Percentiles rank a stretch among this genome's conserved stretches.
These are phyloP conservation scores for Fusarium avenaceum DNA, from an alignment of 2,329 filamentous ascomycete genomes.

Conservation along the genomic window DNA sequence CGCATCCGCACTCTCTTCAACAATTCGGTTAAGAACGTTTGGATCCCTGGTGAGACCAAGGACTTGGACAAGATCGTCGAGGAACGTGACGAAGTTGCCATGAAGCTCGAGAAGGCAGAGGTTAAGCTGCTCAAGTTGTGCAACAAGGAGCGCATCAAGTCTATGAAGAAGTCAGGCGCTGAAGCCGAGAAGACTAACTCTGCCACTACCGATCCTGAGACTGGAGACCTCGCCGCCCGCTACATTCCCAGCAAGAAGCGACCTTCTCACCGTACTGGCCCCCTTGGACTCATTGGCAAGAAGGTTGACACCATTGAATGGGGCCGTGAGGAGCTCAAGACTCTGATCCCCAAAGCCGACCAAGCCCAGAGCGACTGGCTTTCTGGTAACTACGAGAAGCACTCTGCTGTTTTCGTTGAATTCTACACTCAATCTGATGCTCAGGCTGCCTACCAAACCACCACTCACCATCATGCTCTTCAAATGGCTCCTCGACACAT, in stretches of 20 bases:
- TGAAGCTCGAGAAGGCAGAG: slow-evolving; percentile 86
- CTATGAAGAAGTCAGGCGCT: slow-evolving; percentile 52
- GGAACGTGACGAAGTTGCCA: slow-evolving; percentile 79
- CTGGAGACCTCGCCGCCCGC: slow-evolving; percentile 73
- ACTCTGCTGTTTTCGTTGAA: slow-evolving; percentile 90
- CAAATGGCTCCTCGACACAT: slow-evolving; percentile 90
- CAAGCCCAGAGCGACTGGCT: slow-evolving; percentile 73
- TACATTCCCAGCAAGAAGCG: slow-evolving; percentile 77
- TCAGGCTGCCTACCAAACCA: slow-evolving; percentile 84
- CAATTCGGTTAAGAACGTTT: slow-evolving; percentile 82
- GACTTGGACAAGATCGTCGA: slow-evolving; percentile 83
- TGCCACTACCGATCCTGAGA: slow-evolving; percentile 72
- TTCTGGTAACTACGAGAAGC: slow-evolving; percentile 71
- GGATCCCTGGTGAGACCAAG: slow-evolving; percentile 82
- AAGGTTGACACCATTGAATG: slow-evolving; percentile 89
- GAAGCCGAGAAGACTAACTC: slow-evolving; percentile 50
- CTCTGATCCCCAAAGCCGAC: slow-evolving; percentile 75
- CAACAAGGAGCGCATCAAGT: slow-evolving; percentile 56
- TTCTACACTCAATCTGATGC: slow-evolving; percentile 86
- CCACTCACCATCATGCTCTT: slow-evolving; percentile 83
- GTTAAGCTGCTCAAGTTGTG: slow-evolving; percentile 80
- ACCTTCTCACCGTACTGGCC: slow-evolving; percentile 76
- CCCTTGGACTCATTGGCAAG: slow-evolving; percentile 73
- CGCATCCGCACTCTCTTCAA: slow-evolving; percentile 84
- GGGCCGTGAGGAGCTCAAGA: slow-evolving; percentile 70